Conservation (phyloP, 495 filamentous ascomycete species). For the Massariosphaeria phaeospora region DNA sequence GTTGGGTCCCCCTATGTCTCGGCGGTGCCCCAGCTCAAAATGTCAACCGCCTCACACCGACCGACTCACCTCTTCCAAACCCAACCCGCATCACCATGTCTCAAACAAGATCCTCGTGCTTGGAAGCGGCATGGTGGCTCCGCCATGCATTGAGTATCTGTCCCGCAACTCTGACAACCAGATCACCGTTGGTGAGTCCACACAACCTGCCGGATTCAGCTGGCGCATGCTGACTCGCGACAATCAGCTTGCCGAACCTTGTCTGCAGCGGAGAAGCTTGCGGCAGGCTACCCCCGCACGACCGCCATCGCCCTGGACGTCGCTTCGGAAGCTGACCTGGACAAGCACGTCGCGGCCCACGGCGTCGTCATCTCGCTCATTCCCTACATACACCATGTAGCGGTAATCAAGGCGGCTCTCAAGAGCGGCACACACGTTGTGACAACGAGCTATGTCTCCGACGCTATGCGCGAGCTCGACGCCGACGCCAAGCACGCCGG, state of each 20-base stretch:
- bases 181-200: conserved; percentile 5
- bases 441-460: conserved; percentile 25
- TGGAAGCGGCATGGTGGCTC: conserved; percentile 12
- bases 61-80: too few relatives aligned
- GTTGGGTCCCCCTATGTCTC: too few relatives aligned
- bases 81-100: too few relatives aligned
- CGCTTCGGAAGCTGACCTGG: background rate
- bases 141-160: conserved; percentile 7
- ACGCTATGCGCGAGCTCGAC: conserved; percentile 20
- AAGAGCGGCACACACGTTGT: conserved; percentile 19
- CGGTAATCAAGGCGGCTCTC: conserved; percentile 27
- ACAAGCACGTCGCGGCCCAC: conserved; percentile 10
- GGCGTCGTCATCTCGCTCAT: conserved; percentile 26
- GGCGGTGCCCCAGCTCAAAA: too few relatives aligned
- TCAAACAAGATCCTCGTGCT: conserved; percentile 5
- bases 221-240: background rate
- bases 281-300: background rate
- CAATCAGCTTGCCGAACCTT: background rate
- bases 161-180: conserved; percentile 3
- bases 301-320: conserved; percentile 7
- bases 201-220: background rate
- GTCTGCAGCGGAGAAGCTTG: background rate
- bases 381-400: conserved; percentile 22
- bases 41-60: too few relatives aligned
- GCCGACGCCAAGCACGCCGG: conserved; percentile 13